A percentile compares a stretch with the other conserved stretches of the same genome.
Conservation (phyloP, 2,329 filamentous ascomycete species). For the Sordariomycetes sp. region DNA sequence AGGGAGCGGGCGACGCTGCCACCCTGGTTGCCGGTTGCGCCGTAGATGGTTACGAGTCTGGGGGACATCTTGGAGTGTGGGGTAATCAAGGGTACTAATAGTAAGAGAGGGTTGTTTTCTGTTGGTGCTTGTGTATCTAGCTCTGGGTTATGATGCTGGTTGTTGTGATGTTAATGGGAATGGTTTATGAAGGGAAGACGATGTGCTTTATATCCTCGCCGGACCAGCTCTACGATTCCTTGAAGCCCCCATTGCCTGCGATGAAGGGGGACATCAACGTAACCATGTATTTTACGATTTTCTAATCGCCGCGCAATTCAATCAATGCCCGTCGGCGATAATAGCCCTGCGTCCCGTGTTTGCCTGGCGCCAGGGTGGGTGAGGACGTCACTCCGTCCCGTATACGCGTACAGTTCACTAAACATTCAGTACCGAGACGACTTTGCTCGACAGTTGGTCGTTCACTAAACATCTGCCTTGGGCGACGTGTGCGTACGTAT, state of each 20-base stretch:
- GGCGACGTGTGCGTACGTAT: background rate
- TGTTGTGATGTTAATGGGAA: background rate
- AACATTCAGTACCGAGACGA: background rate
- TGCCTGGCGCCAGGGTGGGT: background rate
- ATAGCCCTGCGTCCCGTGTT: background rate
- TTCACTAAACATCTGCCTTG: background rate
- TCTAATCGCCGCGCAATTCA: background rate
- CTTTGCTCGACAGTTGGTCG: no score
- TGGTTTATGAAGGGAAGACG: background rate
- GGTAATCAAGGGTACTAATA: background rate
- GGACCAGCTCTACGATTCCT: background rate
- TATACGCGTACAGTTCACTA: background rate
- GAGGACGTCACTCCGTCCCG: background rate
- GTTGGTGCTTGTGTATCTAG: background rate
- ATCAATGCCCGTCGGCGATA: background rate
- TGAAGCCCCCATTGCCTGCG: background rate
- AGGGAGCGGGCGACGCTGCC: slow-evolving; percentile 34
- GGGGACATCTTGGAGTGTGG: slow-evolving; percentile 12
- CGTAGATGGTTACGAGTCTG: slow-evolving; percentile 21
- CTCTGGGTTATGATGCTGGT: background rate
- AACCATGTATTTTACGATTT: background rate
- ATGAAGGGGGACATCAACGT: background rate
- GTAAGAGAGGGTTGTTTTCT: background rate
- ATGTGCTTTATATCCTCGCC: background rate
- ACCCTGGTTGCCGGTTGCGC: slow-evolving; percentile 36